Percentiles rank a stretch among this genome's conserved stretches.
Conservation (phyloP, 331 rosid species). For the Telfairia occidentalis region DNA sequence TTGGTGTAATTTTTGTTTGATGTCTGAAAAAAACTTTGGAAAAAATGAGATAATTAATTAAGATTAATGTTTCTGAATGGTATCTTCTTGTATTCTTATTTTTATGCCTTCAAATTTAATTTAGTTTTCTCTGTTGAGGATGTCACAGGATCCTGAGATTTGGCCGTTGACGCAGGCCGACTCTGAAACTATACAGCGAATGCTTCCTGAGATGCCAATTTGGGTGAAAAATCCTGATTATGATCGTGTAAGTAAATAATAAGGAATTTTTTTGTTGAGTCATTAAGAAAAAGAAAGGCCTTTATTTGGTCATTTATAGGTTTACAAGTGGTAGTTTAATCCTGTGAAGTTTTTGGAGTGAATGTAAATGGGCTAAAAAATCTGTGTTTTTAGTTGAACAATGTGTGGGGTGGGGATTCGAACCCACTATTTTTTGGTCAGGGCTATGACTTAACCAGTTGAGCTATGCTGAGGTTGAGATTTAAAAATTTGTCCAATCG, state of each 20-base stretch:
- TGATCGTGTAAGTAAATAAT: conserved; percentile 56
- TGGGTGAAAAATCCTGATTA: conserved; percentile 84
- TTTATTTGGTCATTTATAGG: not conserved
- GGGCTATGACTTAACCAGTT: too few species aligned
- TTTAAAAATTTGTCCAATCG: too few species aligned
- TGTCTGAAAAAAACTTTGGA: not conserved
- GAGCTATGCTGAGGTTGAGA: too few species aligned
- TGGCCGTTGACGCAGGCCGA: conserved; percentile 57
- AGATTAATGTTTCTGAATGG: not conserved
- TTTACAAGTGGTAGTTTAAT: not conserved
- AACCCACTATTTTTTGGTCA: too few species aligned
- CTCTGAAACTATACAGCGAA: conserved; percentile 39
- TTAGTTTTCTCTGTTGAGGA: not conserved
- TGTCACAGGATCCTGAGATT: conserved; percentile 47
- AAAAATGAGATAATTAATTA: not conserved
- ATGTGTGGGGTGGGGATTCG: too few species aligned
- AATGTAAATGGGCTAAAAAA: not conserved
- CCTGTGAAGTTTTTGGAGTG: not conserved
- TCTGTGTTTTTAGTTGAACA: too few species aligned
- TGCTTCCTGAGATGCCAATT: conserved; percentile 61
- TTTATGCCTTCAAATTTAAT: not conserved
- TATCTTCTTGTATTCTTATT: not conserved
- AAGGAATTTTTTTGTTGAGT: not conserved
- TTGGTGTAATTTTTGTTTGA: not conserved
- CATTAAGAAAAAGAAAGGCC: too few species aligned